Conservation (phyloP, 441 rosid species). For the Brassica hybrid region DNA sequence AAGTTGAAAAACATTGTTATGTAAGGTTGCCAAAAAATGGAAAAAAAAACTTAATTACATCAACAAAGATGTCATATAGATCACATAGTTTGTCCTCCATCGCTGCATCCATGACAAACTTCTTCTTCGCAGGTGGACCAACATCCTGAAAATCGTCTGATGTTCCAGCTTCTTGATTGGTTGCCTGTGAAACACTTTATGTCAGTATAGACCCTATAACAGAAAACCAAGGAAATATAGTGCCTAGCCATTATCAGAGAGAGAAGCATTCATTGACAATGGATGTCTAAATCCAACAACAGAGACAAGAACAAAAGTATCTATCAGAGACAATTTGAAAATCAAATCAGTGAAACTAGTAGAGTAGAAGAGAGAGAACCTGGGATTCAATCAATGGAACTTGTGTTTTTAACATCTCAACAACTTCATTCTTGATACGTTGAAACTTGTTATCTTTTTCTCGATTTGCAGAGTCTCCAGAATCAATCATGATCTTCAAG, state of each 20-base stretch:
- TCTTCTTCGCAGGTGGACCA: constrained; percentile 52
- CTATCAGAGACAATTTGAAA: neutral
- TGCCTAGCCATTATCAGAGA: neutral
- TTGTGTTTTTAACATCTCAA: constrained; percentile 72
- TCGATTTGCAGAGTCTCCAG: constrained; percentile 72
- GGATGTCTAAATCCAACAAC: neutral
- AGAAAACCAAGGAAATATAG: no score
- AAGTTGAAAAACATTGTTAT: constrained; percentile 5
- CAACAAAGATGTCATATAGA: constrained; percentile 93
- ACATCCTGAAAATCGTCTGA: constrained; percentile 77
- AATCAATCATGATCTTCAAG: constrained; percentile 81
- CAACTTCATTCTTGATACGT: constrained; percentile 83
- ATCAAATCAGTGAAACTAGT: neutral
- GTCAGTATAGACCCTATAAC: constrained; percentile 62
- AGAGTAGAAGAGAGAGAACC: constrained; percentile 48
- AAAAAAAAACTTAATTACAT: constrained; percentile 55
- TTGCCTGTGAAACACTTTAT: constrained; percentile 51
- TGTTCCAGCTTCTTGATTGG: constrained; percentile 60
- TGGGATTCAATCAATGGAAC: constrained; percentile 62
- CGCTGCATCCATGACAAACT: constrained; percentile 69
- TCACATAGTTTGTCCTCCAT: constrained; percentile 94
- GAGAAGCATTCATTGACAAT: neutral
- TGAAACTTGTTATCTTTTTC: constrained; percentile 89
- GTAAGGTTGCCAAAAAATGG: constrained; percentile 19
- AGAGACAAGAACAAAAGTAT: neutral